Conservation (phyloP, 805 yeast species). For the Teunomyces kruisii region DNA sequence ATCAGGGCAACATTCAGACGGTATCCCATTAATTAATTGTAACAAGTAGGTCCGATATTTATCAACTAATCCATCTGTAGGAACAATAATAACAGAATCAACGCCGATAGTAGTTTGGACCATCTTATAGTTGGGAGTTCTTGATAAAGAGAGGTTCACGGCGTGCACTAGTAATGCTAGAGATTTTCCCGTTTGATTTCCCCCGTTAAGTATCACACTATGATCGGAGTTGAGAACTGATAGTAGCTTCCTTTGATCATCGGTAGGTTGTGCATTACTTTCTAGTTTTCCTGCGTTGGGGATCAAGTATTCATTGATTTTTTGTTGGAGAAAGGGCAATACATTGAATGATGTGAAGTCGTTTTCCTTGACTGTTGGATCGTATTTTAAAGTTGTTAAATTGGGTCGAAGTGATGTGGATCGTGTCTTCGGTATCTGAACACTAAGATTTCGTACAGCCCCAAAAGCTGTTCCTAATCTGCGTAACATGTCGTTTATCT, state of each 20-base stretch:
- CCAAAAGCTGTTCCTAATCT: neutral
- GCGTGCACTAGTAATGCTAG: constrained; percentile 17
- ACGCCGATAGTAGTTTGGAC: constrained; percentile 9
- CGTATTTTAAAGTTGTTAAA: constrained; percentile 4
- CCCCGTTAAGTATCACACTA: constrained; percentile 15
- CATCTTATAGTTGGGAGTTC: constrained; percentile 17
- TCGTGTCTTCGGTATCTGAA: neutral
- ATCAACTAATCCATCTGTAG: constrained; percentile 20
- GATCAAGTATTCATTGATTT: constrained; percentile 13
- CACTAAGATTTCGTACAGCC: neutral
- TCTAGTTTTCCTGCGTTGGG: constrained; percentile 2
- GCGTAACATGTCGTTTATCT: neutral
- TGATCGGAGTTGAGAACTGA: constrained; percentile 16
- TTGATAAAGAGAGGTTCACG: constrained; percentile 16
- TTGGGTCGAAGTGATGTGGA: neutral
- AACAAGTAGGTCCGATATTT: constrained; percentile 14
- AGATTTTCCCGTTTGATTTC: constrained; percentile 20
- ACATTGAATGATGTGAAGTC: constrained; percentile 22
- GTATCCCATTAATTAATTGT: constrained; percentile 16
- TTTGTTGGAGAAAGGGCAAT: constrained; percentile 23
- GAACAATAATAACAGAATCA: constrained; percentile 24
- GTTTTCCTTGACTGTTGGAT: constrained; percentile 8
- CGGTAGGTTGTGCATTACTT: constrained; percentile 17
- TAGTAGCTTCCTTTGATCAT: constrained; percentile 20
- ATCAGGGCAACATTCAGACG: constrained; percentile 23